Evolutionary conservation across 2,329 filamentous ascomycete species (phyloP), one percentile per base, ranked within the genome.

Genomic region (Colletotrichum liriopes): DNA sequence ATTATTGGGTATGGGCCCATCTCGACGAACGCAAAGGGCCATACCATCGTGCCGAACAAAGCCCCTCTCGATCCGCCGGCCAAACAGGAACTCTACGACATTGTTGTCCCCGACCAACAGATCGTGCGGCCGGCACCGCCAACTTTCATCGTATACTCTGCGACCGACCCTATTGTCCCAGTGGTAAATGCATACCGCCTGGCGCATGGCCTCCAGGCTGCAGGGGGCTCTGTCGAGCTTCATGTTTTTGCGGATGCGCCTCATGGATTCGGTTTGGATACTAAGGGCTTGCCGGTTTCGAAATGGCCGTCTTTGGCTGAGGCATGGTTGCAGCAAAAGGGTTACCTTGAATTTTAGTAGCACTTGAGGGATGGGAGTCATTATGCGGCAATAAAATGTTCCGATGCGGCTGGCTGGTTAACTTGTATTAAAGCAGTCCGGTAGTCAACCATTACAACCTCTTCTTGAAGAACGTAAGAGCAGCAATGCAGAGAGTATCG

Each of bases 1-100:
- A 74, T 76, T 41, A 73, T 77, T n/a, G 75, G 75, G 14, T 76
- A 77, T 63, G 75, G 73, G 9, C 75, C 75, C n/a, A 77, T 77
- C 23, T 77, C 75, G 1, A 76, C 75, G 6, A 77, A 77, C 37
- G 75, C 75, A 14, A 61, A 52, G 37, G 74, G 75, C 7, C 72
- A 73, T 20, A 76, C 74, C 18, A 67, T 77, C 45, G 54, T 77
- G 12, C 63, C 73, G 1, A 56, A 74, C 52, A 77, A 77, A 64
- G 58, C 75, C 5, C 59, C 74, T 9, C 67, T 76, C 43, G 71
- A 71, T n/a, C 75, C 75, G 41, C 74, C 75, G n/a, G 75, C 68
- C 23, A 77, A 77, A 65, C 75, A 76, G 68, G 75, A 64, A 23
- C 67, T 77, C 1, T 77, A 76, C 52, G 70, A 77, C 49, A 43